Base-by-base conservation (phyloP, 2,329 filamentous ascomycete species). In the Aspergillus persii region DNA sequence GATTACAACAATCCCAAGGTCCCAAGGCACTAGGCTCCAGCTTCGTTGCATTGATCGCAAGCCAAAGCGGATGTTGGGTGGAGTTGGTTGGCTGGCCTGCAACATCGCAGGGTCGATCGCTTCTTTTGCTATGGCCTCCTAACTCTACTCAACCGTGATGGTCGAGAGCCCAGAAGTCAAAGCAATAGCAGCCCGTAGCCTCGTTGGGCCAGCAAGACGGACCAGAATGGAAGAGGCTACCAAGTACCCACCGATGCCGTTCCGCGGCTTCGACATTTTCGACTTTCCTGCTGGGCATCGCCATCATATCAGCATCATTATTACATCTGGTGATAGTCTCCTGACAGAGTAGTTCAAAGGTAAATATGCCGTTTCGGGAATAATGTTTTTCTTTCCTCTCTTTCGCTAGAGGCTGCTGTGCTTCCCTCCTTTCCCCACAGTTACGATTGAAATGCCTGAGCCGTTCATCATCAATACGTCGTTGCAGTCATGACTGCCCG, bases 371-470 rank as follows among this genome's bases (percentile, higher is more conserved):
- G 36, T 41, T 15, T 41, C 36, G 36, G 36, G 36, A 41, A n/a
- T 6, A 6, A 15, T 41, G 9, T 15, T 36, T 36, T 36, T 1
- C 9, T 36, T 36, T 36, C 15, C 3, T 11, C 15, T 8, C 2
- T 36, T 15, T 36, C 3, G 7, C 15, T 26, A 12, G 15, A 18
- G 41, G 18, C 41, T 18, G 18, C 41, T 46, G n/a, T 18, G 26
- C 41, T 54, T n/a, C 44, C 5, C 27, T 48, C n/a, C 6, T 15
- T 39, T 44, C 48, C 54, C 36, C 49, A 52, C 54, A 50, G 54
- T 52, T 48, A 39, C 54, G 52, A 57, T 52, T 27, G 27, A 41
- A 52, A 52, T 56, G 36, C 31, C 15, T 50, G 49, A 27, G 26
- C 31, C 49, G 23, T 26, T 30, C 27, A 15, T 31, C 15, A 52